These are phyloP conservation scores for Pterocarpus macrocarpus DNA, from an alignment of 306 rosid genomes.

Conservation along the genomic window DNA sequence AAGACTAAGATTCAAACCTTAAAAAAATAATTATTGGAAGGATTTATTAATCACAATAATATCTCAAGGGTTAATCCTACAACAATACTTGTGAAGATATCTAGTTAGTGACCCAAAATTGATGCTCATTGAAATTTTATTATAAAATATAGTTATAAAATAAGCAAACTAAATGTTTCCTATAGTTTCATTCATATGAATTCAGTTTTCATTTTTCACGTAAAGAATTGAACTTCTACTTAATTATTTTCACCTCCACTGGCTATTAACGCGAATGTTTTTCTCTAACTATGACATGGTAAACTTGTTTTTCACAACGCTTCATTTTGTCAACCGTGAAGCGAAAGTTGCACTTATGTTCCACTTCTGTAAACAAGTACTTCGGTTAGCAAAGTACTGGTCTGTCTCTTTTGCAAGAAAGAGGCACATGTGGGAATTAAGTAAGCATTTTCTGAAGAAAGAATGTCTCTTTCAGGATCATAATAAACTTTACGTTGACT, in stretches of 20 bases:
- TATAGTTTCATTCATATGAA: not conserved
- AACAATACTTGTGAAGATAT: too few species aligned
- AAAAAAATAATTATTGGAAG: too few species aligned
- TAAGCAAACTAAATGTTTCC: not conserved
- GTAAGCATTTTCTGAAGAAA: conserved; percentile 47
- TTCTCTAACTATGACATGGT: not conserved
- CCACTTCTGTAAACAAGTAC: not conserved
- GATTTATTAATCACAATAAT: too few species aligned
- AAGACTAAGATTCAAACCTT: too few species aligned
- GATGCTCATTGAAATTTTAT: not conserved
- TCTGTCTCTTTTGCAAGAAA: conserved; percentile 33
- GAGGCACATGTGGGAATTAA: conserved; percentile 50
- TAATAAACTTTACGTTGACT: conserved; percentile 52
- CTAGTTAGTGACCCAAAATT: too few species aligned
- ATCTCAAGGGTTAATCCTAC: too few species aligned
- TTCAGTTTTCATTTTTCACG: not conserved
- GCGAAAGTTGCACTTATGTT: not conserved
- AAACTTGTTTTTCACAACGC: not conserved
- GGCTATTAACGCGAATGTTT: not conserved
- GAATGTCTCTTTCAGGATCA: conserved; percentile 66
- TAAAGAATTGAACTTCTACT: not conserved
- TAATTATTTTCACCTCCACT: not conserved
- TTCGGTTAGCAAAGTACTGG: not conserved
- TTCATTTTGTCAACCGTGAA: not conserved
- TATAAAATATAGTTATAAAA: not conserved